Percentiles rank a stretch among this genome's conserved stretches.
Evolutionary conservation across 31 red algal genomes (phyloP).

Genomic region (Odonthalia washingtoniensis): DNA sequence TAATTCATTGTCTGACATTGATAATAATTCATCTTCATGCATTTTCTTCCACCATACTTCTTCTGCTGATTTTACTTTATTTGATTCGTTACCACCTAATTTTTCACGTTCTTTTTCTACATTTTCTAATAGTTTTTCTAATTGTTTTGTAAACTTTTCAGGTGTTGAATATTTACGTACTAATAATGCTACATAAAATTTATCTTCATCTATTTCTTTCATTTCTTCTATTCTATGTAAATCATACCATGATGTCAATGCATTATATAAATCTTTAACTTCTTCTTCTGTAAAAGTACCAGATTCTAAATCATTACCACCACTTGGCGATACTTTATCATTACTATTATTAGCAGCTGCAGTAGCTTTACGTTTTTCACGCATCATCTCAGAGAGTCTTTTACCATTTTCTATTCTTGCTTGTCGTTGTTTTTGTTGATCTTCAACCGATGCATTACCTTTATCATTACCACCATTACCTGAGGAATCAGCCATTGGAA

Average conservation of each 20-base stretch:
- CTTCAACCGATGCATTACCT: constrained; percentile 57
- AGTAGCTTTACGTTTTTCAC: constrained; percentile 59
- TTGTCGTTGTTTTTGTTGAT: constrained; percentile 58
- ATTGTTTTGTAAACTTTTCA: constrained; percentile 44
- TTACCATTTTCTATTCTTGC: constrained; percentile 75
- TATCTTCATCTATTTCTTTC: constrained; percentile 77
- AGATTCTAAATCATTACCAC: constrained; percentile 53
- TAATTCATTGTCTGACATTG: constrained; percentile 79
- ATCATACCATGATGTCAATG: constrained; percentile 46
- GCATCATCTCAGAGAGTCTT: constrained; percentile 75
- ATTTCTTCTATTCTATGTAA: constrained; percentile 71
- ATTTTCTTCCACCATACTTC: constrained; percentile 62
- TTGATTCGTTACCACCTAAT: constrained; percentile 57
- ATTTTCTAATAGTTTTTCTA: constrained; percentile 53
- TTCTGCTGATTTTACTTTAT: constrained; percentile 32
- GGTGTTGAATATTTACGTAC: constrained; percentile 43
- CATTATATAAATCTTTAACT: constrained; percentile 51
- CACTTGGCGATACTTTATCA: constrained; percentile 47
- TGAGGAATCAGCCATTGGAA: constrained; percentile 70
- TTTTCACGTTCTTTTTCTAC: constrained; percentile 59
- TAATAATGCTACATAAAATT: constrained; percentile 67
- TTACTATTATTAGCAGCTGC: not conserved
- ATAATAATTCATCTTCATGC: constrained; percentile 78
- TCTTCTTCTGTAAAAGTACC: constrained; percentile 74
- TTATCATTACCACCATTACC: constrained; percentile 62